Percentiles rank a stretch among this genome's conserved stretches.
Conservation (phyloP, 768 basidiomycete species). For the Russula dissimulans region DNA sequence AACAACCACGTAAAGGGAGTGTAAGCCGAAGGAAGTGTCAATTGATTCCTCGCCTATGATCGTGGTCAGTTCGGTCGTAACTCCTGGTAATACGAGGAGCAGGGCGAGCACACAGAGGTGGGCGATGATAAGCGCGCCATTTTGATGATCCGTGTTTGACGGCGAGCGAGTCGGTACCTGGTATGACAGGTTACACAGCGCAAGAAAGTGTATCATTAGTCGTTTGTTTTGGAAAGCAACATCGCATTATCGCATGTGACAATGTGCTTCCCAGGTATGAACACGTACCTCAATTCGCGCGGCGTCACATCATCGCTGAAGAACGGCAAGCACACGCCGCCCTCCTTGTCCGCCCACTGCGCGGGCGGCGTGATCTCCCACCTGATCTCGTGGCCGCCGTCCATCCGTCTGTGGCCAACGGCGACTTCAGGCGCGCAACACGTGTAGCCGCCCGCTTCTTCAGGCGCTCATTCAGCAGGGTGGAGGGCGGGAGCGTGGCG, state of each 20-base stretch:
- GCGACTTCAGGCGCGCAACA: constrained; percentile 14
- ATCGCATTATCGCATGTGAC: too few species aligned
- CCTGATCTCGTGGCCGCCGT: too few species aligned
- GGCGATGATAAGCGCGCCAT: constrained; percentile 40
- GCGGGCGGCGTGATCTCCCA: constrained; percentile 21
- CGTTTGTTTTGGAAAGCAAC: too few species aligned
- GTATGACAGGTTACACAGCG: too few species aligned
- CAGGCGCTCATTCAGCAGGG: too few species aligned
- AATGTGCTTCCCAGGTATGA: neutral
- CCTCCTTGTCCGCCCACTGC: constrained; percentile 19
- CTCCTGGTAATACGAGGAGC: constrained; percentile 23
- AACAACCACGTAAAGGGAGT: constrained; percentile 11
- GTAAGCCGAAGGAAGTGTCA: neutral
- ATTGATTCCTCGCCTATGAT: constrained; percentile 39
- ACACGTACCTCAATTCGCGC: constrained; percentile 28
- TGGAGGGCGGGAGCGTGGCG: constrained; percentile 8
- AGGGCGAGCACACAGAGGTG: constrained; percentile 38
- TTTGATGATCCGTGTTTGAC: constrained; percentile 43
- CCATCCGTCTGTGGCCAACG: constrained; percentile 15
- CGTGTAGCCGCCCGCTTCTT: too few species aligned
- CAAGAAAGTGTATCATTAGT: too few species aligned
- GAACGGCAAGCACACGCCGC: constrained; percentile 42
- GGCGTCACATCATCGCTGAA: constrained; percentile 70
- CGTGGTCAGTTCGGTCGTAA: constrained; percentile 36
- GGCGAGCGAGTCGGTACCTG: constrained; percentile 44